Percentiles rank a stretch among this genome's conserved stretches.
Conservation (phyloP, 306 rosid species). For the Castanea sativa region DNA sequence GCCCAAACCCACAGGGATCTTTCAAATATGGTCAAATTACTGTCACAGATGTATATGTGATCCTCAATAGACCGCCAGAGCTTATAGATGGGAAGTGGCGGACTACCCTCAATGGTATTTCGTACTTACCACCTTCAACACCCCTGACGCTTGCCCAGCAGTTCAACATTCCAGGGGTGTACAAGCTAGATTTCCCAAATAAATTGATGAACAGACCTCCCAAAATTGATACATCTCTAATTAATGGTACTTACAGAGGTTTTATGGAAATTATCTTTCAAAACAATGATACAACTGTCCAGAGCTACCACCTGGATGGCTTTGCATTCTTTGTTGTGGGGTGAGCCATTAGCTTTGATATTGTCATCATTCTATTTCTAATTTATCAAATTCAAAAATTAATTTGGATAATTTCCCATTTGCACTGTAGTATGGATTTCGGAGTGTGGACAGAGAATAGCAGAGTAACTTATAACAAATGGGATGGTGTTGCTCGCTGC, state of each 20-base stretch:
- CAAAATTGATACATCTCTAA: slow-evolving; percentile 69
- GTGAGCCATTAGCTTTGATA: slow-evolving; percentile 47
- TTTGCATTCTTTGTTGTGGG: slow-evolving; percentile 81
- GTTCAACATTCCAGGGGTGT: slow-evolving; percentile 68
- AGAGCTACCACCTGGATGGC: slow-evolving; percentile 86
- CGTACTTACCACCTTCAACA: slow-evolving; percentile 77
- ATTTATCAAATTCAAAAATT: slow-evolving; percentile 10
- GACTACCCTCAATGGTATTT: slow-evolving; percentile 78
- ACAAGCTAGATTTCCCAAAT: slow-evolving; percentile 81
- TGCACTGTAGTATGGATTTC: slow-evolving; percentile 73
- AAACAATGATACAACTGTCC: slow-evolving; percentile 76
- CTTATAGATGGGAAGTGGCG: slow-evolving; percentile 77
- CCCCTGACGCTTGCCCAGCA: slow-evolving; percentile 73
- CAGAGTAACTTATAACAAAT: slow-evolving; percentile 74
- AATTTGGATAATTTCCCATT: slow-evolving; percentile 18
- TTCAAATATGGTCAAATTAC: slow-evolving; percentile 72
- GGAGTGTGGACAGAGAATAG: slow-evolving; percentile 90
- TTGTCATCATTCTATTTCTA: neutral
- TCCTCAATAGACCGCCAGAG: slow-evolving; percentile 69
- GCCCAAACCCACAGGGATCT: slow-evolving; percentile 91
- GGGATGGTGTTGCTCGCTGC: slow-evolving; percentile 83
- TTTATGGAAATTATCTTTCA: slow-evolving; percentile 87
- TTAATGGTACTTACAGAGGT: slow-evolving; percentile 68
- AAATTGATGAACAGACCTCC: slow-evolving; percentile 67
- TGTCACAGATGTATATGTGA: slow-evolving; percentile 64